Conservation (phyloP, 208 protist species). For the Crithidia fasciculata region DNA sequence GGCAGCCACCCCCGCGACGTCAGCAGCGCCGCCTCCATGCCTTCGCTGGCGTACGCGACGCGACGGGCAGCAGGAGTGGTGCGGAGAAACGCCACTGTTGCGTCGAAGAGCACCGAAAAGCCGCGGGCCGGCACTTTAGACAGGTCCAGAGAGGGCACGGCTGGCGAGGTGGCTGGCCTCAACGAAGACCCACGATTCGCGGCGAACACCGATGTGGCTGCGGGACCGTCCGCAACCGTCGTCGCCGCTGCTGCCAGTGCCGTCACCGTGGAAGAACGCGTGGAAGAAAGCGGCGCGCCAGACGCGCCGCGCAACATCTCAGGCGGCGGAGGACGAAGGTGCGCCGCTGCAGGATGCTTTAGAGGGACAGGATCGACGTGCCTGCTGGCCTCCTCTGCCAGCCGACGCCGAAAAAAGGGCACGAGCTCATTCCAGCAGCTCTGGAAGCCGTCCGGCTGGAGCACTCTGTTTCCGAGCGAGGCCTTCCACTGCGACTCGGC, state of each 20-base stretch:
- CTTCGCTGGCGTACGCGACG: not conserved
- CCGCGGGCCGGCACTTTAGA: constrained; percentile 8
- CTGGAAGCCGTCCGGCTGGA: constrained; percentile 18
- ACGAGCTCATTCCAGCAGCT: constrained; percentile 20
- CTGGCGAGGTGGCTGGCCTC: not conserved
- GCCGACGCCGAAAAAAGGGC: constrained; percentile 14
- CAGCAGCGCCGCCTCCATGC: not conserved
- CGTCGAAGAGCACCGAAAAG: constrained; percentile 16
- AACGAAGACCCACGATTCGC: no score
- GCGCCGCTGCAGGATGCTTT: not conserved
- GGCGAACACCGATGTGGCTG: no score
- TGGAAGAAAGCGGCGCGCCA: no score
- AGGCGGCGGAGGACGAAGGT: not conserved
- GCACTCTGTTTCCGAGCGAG: constrained; percentile 14
- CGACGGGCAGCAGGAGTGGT: not conserved
- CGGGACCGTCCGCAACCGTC: no score
- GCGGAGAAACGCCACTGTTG: constrained; percentile 15
- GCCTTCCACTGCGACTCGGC: constrained; percentile 27
- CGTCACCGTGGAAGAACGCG: no score
- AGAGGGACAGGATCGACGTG: not conserved
- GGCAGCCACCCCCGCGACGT: constrained; percentile 23
- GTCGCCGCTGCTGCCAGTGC: no score
- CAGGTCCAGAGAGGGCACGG: constrained; percentile 5
- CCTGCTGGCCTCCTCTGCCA: not conserved
- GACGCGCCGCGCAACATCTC: no score